phyloP scores from a whole-genome alignment of 1,139 yeast genomes.

The Geotrichum bryndzae region DNA sequence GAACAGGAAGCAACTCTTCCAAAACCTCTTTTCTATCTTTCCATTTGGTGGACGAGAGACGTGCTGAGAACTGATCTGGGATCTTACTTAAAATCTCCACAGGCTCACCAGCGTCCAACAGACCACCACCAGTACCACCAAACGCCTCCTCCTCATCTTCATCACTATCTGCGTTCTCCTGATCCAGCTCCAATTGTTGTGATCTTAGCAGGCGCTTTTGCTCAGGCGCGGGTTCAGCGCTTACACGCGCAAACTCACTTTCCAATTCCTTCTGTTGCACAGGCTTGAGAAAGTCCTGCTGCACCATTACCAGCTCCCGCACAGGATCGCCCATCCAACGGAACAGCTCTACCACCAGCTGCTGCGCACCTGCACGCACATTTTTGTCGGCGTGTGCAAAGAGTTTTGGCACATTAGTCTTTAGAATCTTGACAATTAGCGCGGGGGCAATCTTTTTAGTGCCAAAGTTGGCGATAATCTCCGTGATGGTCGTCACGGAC shows the following conservation, averaged over 20 bases:
- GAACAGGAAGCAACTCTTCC: constrained; percentile 54
- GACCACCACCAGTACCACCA: constrained; percentile 36
- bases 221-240: constrained; percentile 40
- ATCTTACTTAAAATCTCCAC: constrained; percentile 59
- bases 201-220: constrained; percentile 54
- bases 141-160: constrained; percentile 29
- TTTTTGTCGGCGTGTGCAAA: constrained; percentile 84
- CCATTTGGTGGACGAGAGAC: constrained; percentile 69
- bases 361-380: constrained; percentile 75
- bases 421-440: constrained; percentile 44
- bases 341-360: constrained; percentile 63
- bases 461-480: constrained; percentile 63
- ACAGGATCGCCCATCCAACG: constrained; percentile 73
- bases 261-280: constrained; percentile 85
- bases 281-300: constrained; percentile 52
- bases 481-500: constrained; percentile 50
- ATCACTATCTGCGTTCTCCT: constrained; percentile 23
- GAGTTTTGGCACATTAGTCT: constrained; percentile 48
- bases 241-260: constrained; percentile 55
- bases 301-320: not conserved
- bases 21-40: constrained; percentile 85
- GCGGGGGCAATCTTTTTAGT: constrained; percentile 59
- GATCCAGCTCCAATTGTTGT: constrained; percentile 41
- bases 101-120: constrained; percentile 50
- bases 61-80: constrained; percentile 54